phyloP scores from a whole-genome alignment of 441 rosid species.

The Populus hybrid region DNA sequence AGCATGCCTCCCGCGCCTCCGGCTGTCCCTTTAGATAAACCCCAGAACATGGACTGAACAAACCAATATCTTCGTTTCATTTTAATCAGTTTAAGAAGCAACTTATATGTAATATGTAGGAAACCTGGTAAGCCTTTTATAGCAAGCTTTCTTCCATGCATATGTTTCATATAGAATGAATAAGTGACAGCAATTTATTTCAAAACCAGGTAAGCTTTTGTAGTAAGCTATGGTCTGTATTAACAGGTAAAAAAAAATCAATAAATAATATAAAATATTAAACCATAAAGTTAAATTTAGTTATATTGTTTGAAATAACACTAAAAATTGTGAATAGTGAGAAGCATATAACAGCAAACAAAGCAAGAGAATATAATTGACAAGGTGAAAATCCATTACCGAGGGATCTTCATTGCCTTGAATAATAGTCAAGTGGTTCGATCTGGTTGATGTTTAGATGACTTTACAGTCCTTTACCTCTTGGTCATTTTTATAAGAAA shows the following conservation, averaged over 20 bases:
- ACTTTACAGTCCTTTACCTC: no score
- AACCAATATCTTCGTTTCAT: neutral
- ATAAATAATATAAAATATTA: no score
- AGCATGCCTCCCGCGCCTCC: conserved; percentile 24
- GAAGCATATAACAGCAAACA: no score
- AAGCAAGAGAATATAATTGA: no score
- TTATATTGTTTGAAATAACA: no score
- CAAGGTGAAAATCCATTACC: no score
- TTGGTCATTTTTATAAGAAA: no score
- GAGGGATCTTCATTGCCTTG: no score
- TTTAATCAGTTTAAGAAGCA: neutral
- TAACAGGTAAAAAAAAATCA: neutral
- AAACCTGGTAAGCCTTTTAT: neutral
- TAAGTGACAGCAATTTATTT: neutral
- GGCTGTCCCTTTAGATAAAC: conserved; percentile 36
- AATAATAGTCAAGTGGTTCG: no score
- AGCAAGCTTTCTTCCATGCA: neutral
- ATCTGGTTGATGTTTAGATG: no score
- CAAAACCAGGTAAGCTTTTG: neutral
- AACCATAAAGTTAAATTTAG: no score
- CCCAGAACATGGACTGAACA: conserved; percentile 29
- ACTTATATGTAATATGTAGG: neutral
- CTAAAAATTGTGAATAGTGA: no score
- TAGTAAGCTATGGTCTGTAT: neutral
- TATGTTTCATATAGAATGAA: neutral